Evolutionary conservation across 129 eudicot species (phyloP).

Genomic region (Lactuca saligna): DNA sequence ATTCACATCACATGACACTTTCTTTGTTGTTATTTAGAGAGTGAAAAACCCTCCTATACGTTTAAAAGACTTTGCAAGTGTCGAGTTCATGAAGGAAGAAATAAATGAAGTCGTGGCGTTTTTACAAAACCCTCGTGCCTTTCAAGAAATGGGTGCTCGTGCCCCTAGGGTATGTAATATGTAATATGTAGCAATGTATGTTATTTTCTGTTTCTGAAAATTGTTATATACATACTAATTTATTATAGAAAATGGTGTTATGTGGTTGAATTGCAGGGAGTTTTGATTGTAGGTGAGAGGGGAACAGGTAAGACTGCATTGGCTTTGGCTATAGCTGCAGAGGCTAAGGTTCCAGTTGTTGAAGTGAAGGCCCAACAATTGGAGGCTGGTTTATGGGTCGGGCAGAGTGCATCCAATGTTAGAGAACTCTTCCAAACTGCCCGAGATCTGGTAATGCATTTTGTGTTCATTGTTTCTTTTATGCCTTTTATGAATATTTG

Average conservation of each 20-base stretch:
- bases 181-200: background rate
- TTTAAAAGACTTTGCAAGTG: conserved; percentile 77
- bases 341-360: conserved; percentile 91
- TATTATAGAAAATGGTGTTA: conserved; percentile 2
- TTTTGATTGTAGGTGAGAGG: conserved; percentile 90
- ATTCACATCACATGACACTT: background rate
- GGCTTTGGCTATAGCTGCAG: conserved; percentile 95
- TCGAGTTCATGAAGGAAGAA: conserved; percentile 86
- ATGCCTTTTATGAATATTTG: background rate
- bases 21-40: conserved; percentile 47
- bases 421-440: conserved; percentile 93
- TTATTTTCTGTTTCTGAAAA: background rate
- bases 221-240: background rate
- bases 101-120: conserved; percentile 91
- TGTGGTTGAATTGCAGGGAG: conserved; percentile 58
- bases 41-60: conserved; percentile 89
- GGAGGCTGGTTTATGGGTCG: conserved; percentile 81
- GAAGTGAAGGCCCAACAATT: conserved; percentile 74
- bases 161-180: conserved; percentile 84
- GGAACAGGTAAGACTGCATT: conserved; percentile 94
- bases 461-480: conserved; percentile 9
- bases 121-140: conserved; percentile 88
- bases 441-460: conserved; percentile 71
- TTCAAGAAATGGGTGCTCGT: conserved; percentile 96
- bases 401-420: conserved; percentile 95